A percentile compares a stretch with the other conserved stretches of the same genome.
phyloP scores from a whole-genome alignment of 2,329 filamentous ascomycete genomes.

The Curvularia hawaiiensis region DNA sequence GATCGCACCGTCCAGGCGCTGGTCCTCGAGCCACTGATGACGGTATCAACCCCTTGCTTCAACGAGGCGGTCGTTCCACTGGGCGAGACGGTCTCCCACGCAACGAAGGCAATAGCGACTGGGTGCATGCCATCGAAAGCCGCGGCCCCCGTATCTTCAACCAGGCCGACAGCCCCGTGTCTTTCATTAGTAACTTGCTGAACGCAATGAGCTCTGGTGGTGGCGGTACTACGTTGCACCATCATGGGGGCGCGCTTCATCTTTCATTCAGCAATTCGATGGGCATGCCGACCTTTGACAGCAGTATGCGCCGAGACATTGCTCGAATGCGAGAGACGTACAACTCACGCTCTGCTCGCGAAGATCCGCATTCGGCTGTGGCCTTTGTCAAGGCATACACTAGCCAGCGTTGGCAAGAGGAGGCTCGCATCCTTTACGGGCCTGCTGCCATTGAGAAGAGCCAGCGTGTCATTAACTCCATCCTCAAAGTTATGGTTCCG shows the following conservation, averaged over 20 bases:
- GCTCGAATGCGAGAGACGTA: slow-evolving; percentile 39
- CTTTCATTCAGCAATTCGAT: slow-evolving; percentile 55
- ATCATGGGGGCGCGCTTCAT: slow-evolving; percentile 55
- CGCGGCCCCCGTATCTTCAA: slow-evolving; percentile 52
- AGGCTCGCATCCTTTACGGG: slow-evolving; percentile 85
- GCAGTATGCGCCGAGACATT: slow-evolving; percentile 38
- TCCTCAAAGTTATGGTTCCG: slow-evolving; percentile 78
- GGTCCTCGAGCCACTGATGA: slow-evolving; percentile 71
- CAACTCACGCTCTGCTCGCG: slow-evolving; percentile 47
- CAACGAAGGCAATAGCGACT: slow-evolving; percentile 56
- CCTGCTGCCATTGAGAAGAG: slow-evolving; percentile 70
- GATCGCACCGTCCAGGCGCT: slow-evolving; percentile 59
- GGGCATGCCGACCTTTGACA: slow-evolving; percentile 42
- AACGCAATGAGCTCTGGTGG: slow-evolving; percentile 57
- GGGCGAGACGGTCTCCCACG: slow-evolving; percentile 31
- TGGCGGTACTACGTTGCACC: slow-evolving; percentile 34
- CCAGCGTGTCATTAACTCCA: slow-evolving; percentile 67
- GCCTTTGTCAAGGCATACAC: slow-evolving; percentile 76
- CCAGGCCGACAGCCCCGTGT: slow-evolving; percentile 55
- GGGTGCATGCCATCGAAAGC: slow-evolving; percentile 58
- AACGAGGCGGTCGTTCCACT: slow-evolving; percentile 58
- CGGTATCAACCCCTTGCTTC: slow-evolving; percentile 83
- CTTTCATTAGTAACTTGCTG: slow-evolving; percentile 63
- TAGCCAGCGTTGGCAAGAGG: slow-evolving; percentile 81
- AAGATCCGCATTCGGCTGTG: slow-evolving; percentile 74